Conservation (phyloP, 192 early-diverging fungal species). For the Coemansia guatemalensis region DNA sequence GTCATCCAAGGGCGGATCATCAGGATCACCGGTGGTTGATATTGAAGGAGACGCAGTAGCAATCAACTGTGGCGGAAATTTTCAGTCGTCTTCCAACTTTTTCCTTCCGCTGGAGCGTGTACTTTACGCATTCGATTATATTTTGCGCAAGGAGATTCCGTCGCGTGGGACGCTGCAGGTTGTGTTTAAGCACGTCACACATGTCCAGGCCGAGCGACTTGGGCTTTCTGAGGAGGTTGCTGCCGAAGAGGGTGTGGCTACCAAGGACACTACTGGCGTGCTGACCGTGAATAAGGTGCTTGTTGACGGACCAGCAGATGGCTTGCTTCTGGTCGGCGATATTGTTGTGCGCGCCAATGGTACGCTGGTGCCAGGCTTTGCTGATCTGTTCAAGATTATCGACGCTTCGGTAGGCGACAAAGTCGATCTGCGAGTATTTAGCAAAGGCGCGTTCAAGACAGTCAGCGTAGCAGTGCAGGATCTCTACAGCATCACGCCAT, state of each 20-base stretch:
- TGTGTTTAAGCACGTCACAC: constrained; percentile 64
- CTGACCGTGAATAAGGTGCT: constrained; percentile 62
- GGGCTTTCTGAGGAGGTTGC: constrained; percentile 12
- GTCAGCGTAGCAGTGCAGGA: constrained; percentile 60
- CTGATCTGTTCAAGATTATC: constrained; percentile 58
- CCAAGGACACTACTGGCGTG: constrained; percentile 65
- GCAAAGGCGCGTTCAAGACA: constrained; percentile 52
- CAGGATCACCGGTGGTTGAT: constrained; percentile 74
- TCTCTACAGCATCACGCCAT: constrained; percentile 74
- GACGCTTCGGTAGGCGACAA: constrained; percentile 59
- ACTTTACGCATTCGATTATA: constrained; percentile 59
- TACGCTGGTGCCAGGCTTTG: constrained; percentile 62
- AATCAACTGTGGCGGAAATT: constrained; percentile 57
- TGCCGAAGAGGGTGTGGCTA: constrained; percentile 57
- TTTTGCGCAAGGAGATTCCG: constrained; percentile 56
- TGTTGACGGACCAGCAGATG: constrained; percentile 70
- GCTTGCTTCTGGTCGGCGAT: constrained; percentile 63
- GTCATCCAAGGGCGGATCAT: constrained; percentile 63
- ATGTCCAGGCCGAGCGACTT: constrained; percentile 43
- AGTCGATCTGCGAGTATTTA: constrained; percentile 57
- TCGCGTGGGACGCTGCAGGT: constrained; percentile 77
- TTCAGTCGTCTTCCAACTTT: constrained; percentile 55
- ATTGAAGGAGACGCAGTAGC: constrained; percentile 75
- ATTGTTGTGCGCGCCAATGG: constrained; percentile 64
- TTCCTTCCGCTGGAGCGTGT: constrained; percentile 73